A percentile compares a stretch with the other conserved stretches of the same genome.
These are phyloP conservation scores for Jamesozyma gamospora DNA, from an alignment of 805 yeast species.

Conservation along the genomic window DNA sequence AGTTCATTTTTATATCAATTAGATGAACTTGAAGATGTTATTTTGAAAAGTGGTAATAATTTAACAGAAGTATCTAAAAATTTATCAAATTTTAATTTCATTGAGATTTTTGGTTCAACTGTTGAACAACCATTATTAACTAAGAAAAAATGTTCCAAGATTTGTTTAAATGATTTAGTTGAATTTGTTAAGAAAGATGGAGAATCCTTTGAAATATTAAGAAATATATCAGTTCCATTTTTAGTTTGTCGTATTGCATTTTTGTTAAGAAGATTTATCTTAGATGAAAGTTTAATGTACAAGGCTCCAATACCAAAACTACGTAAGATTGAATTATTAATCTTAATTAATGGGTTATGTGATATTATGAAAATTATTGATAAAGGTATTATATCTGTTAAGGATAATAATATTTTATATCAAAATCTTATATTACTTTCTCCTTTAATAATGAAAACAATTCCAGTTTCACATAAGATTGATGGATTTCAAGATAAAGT, in stretches of 20 bases:
- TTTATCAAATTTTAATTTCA: constrained; percentile 36
- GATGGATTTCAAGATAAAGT: constrained; percentile 23
- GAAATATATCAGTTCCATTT: constrained; percentile 33
- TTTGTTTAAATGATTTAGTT: constrained; percentile 48
- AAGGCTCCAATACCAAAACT: constrained; percentile 56
- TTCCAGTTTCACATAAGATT: constrained; percentile 27
- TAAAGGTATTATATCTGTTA: not conserved
- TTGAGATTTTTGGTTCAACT: constrained; percentile 55
- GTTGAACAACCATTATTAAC: constrained; percentile 35
- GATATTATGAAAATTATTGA: constrained; percentile 15
- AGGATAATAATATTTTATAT: constrained; percentile 3
- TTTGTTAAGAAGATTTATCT: constrained; percentile 50
- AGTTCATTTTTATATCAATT: constrained; percentile 50
- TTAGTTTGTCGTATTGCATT: constrained; percentile 51
- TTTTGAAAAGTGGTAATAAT: constrained; percentile 21
- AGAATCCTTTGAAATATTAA: constrained; percentile 12
- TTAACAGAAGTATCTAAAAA: constrained; percentile 31
- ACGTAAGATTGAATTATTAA: constrained; percentile 52
- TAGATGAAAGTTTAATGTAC: constrained; percentile 51
- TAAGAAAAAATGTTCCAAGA: constrained; percentile 40
- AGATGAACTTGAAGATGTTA: constrained; percentile 42
- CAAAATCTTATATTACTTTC: constrained; percentile 16
- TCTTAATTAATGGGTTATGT: constrained; percentile 37
- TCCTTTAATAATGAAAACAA: constrained; percentile 25
- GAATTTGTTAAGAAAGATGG: constrained; percentile 28